phyloP scores from a whole-genome alignment of 176 grass and related monocot genomes.

The Dendrocalamus sinicus region DNA sequence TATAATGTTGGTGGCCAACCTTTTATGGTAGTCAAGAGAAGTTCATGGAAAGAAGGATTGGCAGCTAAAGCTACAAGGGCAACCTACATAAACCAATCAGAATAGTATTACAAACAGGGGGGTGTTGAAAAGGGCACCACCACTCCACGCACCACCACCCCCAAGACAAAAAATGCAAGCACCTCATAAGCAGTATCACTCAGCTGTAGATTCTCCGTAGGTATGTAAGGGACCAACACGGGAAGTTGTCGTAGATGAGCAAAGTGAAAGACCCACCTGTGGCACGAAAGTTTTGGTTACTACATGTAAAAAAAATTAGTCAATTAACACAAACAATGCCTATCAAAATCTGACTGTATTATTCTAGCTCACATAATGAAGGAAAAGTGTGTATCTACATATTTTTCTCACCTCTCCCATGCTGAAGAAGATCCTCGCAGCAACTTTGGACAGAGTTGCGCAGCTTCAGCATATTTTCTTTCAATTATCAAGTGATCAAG shows the following conservation, averaged over 20 bases:
- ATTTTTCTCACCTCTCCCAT: conserved; percentile 89
- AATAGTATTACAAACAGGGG: conserved; percentile 44
- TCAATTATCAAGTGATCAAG: conserved; percentile 96
- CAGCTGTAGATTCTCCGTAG: conserved; percentile 86
- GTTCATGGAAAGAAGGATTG: conserved; percentile 80
- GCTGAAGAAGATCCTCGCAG: conserved; percentile 85
- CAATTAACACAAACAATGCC: conserved; percentile 35
- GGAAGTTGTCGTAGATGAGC: conserved; percentile 95
- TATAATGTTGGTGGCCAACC: conserved; percentile 81
- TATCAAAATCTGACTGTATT: conserved; percentile 13
- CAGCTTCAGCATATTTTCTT: conserved; percentile 97
- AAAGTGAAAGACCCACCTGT: conserved; percentile 98
- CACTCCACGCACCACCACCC: neutral
- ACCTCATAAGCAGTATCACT: conserved; percentile 99
- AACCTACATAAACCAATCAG: conserved; percentile 69
- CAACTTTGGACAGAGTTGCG: conserved; percentile 86
- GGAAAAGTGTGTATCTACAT: conserved; percentile 11
- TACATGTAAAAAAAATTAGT: conserved; percentile 17
- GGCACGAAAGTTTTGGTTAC: conserved; percentile 46
- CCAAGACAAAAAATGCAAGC: neutral
- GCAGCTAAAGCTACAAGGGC: conserved; percentile 91
- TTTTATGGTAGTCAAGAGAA: conserved; percentile 87
- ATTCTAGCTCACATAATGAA: neutral
- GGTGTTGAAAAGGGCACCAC: conserved; percentile 1
- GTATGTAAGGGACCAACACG: conserved; percentile 94